These are phyloP conservation scores for button mushroom (Agaricus bisporus) DNA, from an alignment of 768 basidiomycete genomes.

Conservation along the genomic window DNA sequence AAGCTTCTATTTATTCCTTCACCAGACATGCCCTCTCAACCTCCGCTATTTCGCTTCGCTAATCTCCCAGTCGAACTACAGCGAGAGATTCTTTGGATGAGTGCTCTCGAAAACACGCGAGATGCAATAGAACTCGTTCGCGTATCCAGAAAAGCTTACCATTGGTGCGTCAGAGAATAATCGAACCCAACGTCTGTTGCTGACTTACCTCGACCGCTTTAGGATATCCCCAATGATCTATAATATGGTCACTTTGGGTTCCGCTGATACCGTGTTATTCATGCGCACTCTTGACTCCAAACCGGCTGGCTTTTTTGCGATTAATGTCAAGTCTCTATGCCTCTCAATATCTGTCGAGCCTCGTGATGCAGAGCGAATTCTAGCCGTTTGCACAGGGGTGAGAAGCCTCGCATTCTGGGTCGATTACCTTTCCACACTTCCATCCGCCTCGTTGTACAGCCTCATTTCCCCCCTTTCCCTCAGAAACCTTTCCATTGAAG, in stretches of 20 bases:
- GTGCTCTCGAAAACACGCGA: constrained; percentile 21
- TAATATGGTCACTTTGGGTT: constrained; percentile 29
- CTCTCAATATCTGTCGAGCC: constrained; percentile 26
- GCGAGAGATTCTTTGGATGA: constrained; percentile 29
- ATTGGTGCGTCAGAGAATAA: constrained; percentile 22
- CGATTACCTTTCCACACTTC: constrained; percentile 20
- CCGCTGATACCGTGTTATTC: constrained; percentile 26
- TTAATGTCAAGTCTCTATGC: constrained; percentile 32
- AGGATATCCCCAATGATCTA: constrained; percentile 37
- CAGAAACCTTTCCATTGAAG: constrained; percentile 28
- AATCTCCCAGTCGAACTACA: constrained; percentile 34
- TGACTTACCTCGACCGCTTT: background rate
- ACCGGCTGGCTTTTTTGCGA: constrained; percentile 28
- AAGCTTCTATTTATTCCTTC: constrained; percentile 17
- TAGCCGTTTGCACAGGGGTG: constrained; percentile 30
- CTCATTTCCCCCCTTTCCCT: constrained; percentile 24
- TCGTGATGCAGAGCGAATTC: constrained; percentile 23
- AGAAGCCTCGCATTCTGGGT: constrained; percentile 33
- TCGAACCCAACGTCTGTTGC: background rate
- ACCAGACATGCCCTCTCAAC: constrained; percentile 14
- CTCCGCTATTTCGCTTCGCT: constrained; percentile 20
- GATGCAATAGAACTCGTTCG: constrained; percentile 25
- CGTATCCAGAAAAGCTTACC: constrained; percentile 27
- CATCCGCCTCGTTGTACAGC: constrained; percentile 15
- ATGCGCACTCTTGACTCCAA: constrained; percentile 27